Percentiles rank a stretch among this genome's conserved stretches.
Evolutionary conservation across 768 basidiomycete genomes (phyloP).

Genomic region (Phaeotremella fagi): DNA sequence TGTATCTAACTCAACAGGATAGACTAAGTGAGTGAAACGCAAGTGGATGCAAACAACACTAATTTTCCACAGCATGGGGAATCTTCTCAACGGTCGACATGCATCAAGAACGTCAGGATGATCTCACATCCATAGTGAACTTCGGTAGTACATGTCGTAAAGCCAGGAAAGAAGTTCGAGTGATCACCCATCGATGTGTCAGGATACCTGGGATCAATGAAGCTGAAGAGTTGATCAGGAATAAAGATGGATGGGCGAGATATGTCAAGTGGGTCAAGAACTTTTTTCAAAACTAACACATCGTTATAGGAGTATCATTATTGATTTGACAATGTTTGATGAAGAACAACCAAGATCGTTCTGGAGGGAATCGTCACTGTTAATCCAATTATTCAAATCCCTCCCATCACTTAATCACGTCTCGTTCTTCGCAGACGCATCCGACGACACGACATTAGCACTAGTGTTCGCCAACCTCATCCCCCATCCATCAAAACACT

Average conservation of each 20-base stretch:
- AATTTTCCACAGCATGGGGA: slow-evolving; percentile 35
- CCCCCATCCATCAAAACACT: slow-evolving; percentile 29
- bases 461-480: slow-evolving; percentile 34
- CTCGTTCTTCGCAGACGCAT: slow-evolving; percentile 45
- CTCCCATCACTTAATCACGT: slow-evolving; percentile 41
- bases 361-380: slow-evolving; percentile 38
- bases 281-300: background rate
- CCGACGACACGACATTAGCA: slow-evolving; percentile 41
- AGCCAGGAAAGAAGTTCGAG: slow-evolving; percentile 31
- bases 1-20: slow-evolving; percentile 38
- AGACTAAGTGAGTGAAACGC: slow-evolving; percentile 33
- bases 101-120: slow-evolving; percentile 35
- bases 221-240: slow-evolving; percentile 28
- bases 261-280: slow-evolving; percentile 32
- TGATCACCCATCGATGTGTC: slow-evolving; percentile 40
- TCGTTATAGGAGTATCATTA: slow-evolving; percentile 32
- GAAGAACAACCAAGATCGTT: slow-evolving; percentile 24
- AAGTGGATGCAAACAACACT: background rate
- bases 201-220: slow-evolving; percentile 27
- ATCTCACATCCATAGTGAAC: slow-evolving; percentile 27
- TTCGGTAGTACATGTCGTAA: slow-evolving; percentile 31
- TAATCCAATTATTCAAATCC: slow-evolving; percentile 28
- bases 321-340: slow-evolving; percentile 46
- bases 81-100: slow-evolving; percentile 47
- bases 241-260: slow-evolving; percentile 36